Evolutionary conservation across 768 basidiomycete species (phyloP).

Genomic region (Melanogaster broomeanus): DNA sequence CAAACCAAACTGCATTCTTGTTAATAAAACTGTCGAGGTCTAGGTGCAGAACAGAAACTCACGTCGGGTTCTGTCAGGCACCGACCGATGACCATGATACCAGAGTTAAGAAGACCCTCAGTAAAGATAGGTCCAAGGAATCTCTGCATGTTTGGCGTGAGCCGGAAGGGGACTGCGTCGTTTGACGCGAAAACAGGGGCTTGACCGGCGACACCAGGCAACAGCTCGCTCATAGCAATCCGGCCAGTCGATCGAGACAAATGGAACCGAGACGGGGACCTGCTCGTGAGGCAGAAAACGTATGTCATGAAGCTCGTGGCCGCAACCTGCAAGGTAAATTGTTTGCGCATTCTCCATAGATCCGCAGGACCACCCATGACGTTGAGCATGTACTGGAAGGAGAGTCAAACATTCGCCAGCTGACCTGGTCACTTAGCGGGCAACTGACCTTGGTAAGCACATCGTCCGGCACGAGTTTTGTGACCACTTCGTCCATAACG

Average conservation of each 20-base stretch:
- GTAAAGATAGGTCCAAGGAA: conserved; percentile 88
- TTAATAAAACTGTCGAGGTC: background rate
- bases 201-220: conserved; percentile 62
- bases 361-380: conserved; percentile 84
- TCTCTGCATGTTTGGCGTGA: conserved; percentile 94
- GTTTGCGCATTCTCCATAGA: conserved; percentile 96
- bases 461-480: conserved; percentile 89
- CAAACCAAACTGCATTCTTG: conserved; percentile 69
- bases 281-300: conserved; percentile 78
- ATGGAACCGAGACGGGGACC: conserved; percentile 83
- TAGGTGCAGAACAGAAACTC: conserved; percentile 15
- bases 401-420: background rate
- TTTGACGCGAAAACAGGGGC: conserved; percentile 70
- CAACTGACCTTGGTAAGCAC: conserved; percentile 72
- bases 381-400: conserved; percentile 80
- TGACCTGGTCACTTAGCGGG: background rate
- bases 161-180: conserved; percentile 94
- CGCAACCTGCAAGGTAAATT: conserved; percentile 90
- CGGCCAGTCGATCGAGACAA: conserved; percentile 87
- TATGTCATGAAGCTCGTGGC: conserved; percentile 92
- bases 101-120: conserved; percentile 85
- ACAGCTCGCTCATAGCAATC: conserved; percentile 90
- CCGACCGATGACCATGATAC: conserved; percentile 89
- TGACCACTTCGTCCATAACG: conserved; percentile 81
- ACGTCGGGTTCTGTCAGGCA: conserved; percentile 93